Base-by-base conservation (phyloP, 129 eudicot genomes). In the Tagetes patula region DNA sequence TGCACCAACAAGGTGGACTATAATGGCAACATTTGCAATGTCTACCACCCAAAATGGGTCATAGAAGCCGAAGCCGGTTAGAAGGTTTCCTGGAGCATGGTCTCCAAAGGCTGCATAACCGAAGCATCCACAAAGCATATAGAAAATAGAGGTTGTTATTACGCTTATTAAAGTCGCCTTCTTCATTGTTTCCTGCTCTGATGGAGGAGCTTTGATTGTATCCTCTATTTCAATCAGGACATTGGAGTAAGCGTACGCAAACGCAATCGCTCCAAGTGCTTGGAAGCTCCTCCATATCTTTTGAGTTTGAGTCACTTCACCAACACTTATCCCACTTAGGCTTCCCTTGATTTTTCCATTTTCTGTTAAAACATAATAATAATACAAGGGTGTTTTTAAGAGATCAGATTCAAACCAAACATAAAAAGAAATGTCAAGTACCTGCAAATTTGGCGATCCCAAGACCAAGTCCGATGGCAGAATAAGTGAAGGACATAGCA, bases 91-190 rank as follows among this genome's bases (percentile, higher is more conserved):
- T 0, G 92, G 92, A 48, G 89, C 83, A 6, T 79, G 79, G 83
- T 87, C 92, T 5, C 92, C 92, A 50, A 87, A 87, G 14, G 92
- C 85, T 2, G 92, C 92, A 4, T 87, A 87, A 8, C 92, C 92
- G 34, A 87, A 75, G 73, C 89, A 82, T 32, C 92, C 92, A 69
- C 92, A 87, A 34, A 87, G 92, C 87, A 87, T 84, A 74, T 87
- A 87, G 82, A 87, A 87, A 3, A 73, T 31, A 0, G 92, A 82
- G 0, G 92, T 87, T 1, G 84, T 83, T 31, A 65, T 38, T 6
- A 85, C 84, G 66, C 92, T 87, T 34, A 84, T 69, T 6, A 84
- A 71, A 3, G 88, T 82, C 1, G 92, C 89, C 67, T 58, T 82
- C 70, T 87, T 87, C 89, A 87, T 87, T 7, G 89, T 87, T 48